Base-by-base conservation (phyloP, 768 basidiomycete species). In the Exsudoporus frostii region DNA sequence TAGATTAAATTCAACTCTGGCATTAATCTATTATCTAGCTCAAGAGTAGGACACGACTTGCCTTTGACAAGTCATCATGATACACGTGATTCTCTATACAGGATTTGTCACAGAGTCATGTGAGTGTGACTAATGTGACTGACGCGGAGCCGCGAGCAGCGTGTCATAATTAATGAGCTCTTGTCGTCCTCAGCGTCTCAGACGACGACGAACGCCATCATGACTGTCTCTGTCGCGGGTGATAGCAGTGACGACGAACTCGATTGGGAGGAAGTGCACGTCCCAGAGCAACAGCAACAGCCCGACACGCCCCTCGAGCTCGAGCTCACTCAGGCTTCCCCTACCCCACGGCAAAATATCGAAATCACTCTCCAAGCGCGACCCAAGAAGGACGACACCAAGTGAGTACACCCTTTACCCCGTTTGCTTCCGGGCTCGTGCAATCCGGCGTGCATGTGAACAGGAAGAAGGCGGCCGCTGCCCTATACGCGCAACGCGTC, bases 211-310 rank as follows among this genome's bases (percentile, higher is more conserved):
- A 48, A 29, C 36, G 17, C 38, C 42, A 45, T 17, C 46, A 71
- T 64, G 63, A 45, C 54, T 9, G 17, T 9, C 44, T 48, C 64
- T 0, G 25, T 65, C 20, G 54, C 58, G 7, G 62, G 54, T 1
- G 68, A 70, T 29, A 67, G 67, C 47, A 76, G 74, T 30, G 85
- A 88, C 61, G 85, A 88, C 61, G 88, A 88, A 38, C 76, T 81
- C 55, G 88, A 91, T 65, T 90, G 88, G 88, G 88, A 91, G 67
- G 88, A 90, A 66, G 83, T 91, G 14, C 75, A 78, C 37, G 80
- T 89, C 4, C 78, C 80, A 29, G 75, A 68, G 14, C 52, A 54
- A 8, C 51, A 57, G 39, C 39, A 50, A 7, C 59, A 54, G n/a
- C 22, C 65, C 29, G 53, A 68, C 46, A 20, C 39, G 30, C 46